Base-by-base conservation (phyloP, 768 basidiomycete genomes). In the Sporobolomyces pararoseus region DNA sequence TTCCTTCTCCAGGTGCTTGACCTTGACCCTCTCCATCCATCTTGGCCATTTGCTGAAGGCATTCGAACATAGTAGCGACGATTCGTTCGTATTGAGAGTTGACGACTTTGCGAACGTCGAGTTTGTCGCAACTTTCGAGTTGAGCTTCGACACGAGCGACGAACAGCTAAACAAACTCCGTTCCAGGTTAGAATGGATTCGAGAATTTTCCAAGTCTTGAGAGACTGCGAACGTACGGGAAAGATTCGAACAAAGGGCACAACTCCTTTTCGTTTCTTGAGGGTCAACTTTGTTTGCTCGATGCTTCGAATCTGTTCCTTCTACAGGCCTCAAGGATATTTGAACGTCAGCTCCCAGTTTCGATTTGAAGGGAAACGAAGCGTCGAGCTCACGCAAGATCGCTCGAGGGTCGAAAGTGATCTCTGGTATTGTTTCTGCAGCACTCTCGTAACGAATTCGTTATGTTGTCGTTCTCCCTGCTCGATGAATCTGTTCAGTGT, bases 1-100 rank as follows among this genome's bases (percentile, higher is more conserved):
- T 98, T 79, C 93, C 94, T 77, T 98, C 95, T 7, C 77, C 78
- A 9, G 59, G 59, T 0, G 86, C 89, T 14, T 76, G 73, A 21
- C 79, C 80, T 9, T 78, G 77, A 25, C 81, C 80, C 65, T 90
- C 91, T 0, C 91, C 90, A 65, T 93, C 89, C 83, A 95, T 81
- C 79, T 96, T 98, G 16, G 94, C 95, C 86, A 98, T 91, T 70
- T 94, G 92, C 80, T 92, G 93, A 70, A 98, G 79, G 19, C 86
- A 88, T 52, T 91, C 93, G 77, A 98, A 94, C 86, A 98, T 96
- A 50, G 87, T 83, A 70, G 88, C 86, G 44, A 92, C 89, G 50
- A 98, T 89, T 75, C 84, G 86, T 78, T 94, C 92, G 77, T 97
- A 96, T 0, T 90, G 88, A 7, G 82, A 80, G 76, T 97, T 89